These are phyloP conservation scores for Amanita subjunquillea DNA, from an alignment of 768 basidiomycete genomes.

Conservation along the genomic window DNA sequence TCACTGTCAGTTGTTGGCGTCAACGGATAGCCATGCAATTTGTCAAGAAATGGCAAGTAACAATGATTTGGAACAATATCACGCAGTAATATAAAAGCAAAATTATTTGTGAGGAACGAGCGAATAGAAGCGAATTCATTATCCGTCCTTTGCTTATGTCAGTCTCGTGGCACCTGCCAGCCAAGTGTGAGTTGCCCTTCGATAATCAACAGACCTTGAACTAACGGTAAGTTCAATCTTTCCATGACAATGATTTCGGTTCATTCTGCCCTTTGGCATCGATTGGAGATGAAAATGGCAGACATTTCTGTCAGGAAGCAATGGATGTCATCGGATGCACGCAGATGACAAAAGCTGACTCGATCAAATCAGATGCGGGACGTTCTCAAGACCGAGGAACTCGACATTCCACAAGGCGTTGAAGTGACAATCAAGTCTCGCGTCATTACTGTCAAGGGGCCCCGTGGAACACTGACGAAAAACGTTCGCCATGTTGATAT, in stretches of 20 bases:
- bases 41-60: too few species aligned
- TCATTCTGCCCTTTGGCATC: not conserved
- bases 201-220: slow-evolving; percentile 24
- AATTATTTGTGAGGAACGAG: not conserved
- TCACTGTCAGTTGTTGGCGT: not conserved
- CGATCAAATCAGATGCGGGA: slow-evolving; percentile 67
- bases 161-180: slow-evolving; percentile 9
- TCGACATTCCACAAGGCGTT: slow-evolving; percentile 80
- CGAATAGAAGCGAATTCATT: not conserved
- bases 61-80: not conserved
- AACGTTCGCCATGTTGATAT: slow-evolving; percentile 89
- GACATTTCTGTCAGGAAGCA: slow-evolving; percentile 10
- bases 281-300: slow-evolving; percentile 14
- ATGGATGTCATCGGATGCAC: slow-evolving; percentile 26
- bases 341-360: slow-evolving; percentile 25
- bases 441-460: slow-evolving; percentile 84
- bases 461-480: slow-evolving; percentile 88
- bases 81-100: not conserved
- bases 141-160: slow-evolving; percentile 21
- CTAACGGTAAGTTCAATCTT: slow-evolving; percentile 27
- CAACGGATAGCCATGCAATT: not conserved
- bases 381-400: slow-evolving; percentile 88
- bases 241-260: not conserved
- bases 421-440: slow-evolving; percentile 85
- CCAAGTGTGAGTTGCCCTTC: slow-evolving; percentile 6